phyloP scores from a whole-genome alignment of 2,329 filamentous ascomycete species.

The Lachnellula willkommii region DNA sequence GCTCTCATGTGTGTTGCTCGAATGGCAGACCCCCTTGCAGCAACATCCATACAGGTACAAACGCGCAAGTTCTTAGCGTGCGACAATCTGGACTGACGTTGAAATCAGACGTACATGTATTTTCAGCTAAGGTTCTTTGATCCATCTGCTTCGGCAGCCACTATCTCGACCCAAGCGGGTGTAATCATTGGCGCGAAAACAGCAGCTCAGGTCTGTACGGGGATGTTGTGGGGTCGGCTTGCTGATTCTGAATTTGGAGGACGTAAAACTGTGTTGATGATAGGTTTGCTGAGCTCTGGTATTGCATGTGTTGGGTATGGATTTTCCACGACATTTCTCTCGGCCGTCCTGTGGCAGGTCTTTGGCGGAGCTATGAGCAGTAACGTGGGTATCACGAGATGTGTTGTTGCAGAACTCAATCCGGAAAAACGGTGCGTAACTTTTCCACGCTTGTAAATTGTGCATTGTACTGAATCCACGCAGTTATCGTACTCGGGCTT shows the following conservation, averaged over 20 bases:
- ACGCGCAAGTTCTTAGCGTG: no score
- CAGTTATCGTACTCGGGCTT: no score
- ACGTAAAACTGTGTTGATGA: constrained; percentile 55
- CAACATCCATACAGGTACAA: constrained; percentile 4
- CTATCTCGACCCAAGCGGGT: constrained; percentile 59
- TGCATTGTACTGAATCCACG: no score
- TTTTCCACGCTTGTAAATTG: no score
- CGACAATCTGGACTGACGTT: no score
- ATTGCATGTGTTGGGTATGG: constrained; percentile 62
- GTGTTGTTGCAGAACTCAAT: background rate
- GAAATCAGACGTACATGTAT: no score
- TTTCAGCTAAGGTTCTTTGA: no score
- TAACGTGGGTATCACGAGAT: constrained; percentile 61
- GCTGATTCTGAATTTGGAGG: constrained; percentile 50
- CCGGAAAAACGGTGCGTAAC: no score
- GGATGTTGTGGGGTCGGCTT: constrained; percentile 61
- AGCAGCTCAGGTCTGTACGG: constrained; percentile 61
- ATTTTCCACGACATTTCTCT: constrained; percentile 55
- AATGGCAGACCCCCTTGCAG: constrained; percentile 4
- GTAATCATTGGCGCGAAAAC: constrained; percentile 61
- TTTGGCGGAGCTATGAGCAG: constrained; percentile 62
- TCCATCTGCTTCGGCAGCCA: no score
- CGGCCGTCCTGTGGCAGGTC: constrained; percentile 52
- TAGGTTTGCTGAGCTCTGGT: constrained; percentile 57
- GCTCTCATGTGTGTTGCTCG: constrained; percentile 4